A percentile compares a stretch with the other conserved stretches of the same genome.
Conservation (phyloP, 108 stramenopile genomes). For the Cylindrotheca fusiformis region DNA sequence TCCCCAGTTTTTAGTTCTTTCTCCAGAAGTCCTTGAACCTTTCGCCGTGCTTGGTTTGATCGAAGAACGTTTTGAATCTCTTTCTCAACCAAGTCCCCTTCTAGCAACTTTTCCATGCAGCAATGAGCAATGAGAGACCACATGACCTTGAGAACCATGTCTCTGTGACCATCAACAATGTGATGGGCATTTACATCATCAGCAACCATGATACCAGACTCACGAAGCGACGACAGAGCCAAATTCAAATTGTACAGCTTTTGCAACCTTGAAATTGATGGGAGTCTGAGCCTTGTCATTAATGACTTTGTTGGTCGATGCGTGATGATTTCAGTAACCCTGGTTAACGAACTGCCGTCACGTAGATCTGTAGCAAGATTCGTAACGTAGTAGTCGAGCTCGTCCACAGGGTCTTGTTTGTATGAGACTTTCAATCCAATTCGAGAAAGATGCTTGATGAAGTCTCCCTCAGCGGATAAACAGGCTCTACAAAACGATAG, state of each 20-base stretch:
- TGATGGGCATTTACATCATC: conserved; percentile 68
- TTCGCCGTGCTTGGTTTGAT: conserved; percentile 21
- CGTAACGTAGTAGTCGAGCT: conserved; percentile 77
- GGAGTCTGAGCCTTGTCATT: conserved; percentile 69
- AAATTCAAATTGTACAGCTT: conserved; percentile 89
- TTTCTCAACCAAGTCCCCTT: conserved; percentile 27
- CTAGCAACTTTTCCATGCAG: conserved; percentile 42
- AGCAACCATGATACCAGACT: conserved; percentile 49
- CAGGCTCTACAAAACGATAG: conserved; percentile 73
- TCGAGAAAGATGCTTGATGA: conserved; percentile 78
- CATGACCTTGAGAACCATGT: conserved; percentile 76
- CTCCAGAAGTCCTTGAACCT: conserved; percentile 7
- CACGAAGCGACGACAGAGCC: conserved; percentile 48
- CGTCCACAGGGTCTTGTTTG: conserved; percentile 85
- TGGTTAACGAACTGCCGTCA: conserved; percentile 88
- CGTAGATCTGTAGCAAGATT: conserved; percentile 91
- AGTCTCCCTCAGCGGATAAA: conserved; percentile 81
- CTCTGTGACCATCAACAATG: conserved; percentile 85
- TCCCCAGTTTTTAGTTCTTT: conserved; percentile 1
- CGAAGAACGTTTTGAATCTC: conserved; percentile 57
- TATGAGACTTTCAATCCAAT: conserved; percentile 78
- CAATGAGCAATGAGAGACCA: conserved; percentile 68
- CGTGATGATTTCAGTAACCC: conserved; percentile 75
- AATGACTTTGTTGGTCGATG: conserved; percentile 34
- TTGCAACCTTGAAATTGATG: conserved; percentile 87